Evolutionary conservation across 495 filamentous ascomycete species (phyloP).

Genomic region (Talaromyces borbonicus): DNA sequence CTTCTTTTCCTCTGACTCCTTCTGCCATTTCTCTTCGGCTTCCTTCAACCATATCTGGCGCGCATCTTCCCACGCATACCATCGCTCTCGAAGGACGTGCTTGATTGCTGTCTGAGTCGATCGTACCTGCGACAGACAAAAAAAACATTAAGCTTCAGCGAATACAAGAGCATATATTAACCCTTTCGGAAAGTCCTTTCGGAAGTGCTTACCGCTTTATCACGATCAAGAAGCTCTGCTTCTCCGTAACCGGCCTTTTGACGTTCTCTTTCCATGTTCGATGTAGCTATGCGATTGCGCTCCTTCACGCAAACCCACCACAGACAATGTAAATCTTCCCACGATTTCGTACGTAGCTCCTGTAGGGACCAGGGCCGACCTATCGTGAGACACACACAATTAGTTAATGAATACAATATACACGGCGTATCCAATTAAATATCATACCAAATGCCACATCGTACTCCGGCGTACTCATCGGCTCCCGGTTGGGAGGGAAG

Average conservation of each 20-base stretch:
- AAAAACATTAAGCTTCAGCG: background rate
- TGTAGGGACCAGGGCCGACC: slow-evolving; percentile 77
- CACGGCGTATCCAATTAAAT: slow-evolving; percentile 3
- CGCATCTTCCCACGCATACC: slow-evolving; percentile 85
- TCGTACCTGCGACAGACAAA: slow-evolving; percentile 41
- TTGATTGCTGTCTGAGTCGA: slow-evolving; percentile 70
- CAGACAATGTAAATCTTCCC: slow-evolving; percentile 84
- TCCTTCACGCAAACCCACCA: slow-evolving; percentile 97
- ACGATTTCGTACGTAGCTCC: slow-evolving; percentile 80
- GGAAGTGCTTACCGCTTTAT: slow-evolving; percentile 46
- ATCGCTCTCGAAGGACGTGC: slow-evolving; percentile 76
- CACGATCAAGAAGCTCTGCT: slow-evolving; percentile 48
- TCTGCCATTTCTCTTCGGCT: slow-evolving; percentile 2
- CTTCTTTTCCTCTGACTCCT: background rate
- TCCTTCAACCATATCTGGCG: slow-evolving; percentile 46
- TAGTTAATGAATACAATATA: slow-evolving; percentile 6
- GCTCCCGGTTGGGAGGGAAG: slow-evolving; percentile 57
- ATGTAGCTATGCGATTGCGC: slow-evolving; percentile 80
- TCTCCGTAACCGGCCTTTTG: slow-evolving; percentile 59
- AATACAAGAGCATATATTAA: too few relatives aligned
- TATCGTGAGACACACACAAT: slow-evolving; percentile 18
- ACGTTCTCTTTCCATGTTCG: slow-evolving; percentile 51
- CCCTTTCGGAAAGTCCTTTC: too few relatives aligned
- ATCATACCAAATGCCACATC: slow-evolving; percentile 56
- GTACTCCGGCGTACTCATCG: slow-evolving; percentile 58